Conservation (phyloP, 495 filamentous ascomycete genomes). For the Corynascus novoguineensis region DNA sequence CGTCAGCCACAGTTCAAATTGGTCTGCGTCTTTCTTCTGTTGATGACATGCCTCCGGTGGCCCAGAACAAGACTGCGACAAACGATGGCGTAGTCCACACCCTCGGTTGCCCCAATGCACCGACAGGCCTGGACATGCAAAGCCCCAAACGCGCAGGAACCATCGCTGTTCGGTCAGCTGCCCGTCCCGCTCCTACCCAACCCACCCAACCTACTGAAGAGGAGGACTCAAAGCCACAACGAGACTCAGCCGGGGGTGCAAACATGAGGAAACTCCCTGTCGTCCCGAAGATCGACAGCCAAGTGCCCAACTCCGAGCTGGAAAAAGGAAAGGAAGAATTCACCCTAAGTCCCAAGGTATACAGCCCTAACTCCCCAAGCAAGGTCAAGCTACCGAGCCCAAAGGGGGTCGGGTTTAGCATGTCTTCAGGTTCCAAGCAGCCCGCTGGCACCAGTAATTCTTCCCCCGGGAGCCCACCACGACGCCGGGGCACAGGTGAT, state of each 20-base stretch:
- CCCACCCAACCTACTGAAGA: conserved; percentile 7
- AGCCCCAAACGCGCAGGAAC: conserved; percentile 28
- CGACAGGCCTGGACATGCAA: conserved; percentile 17
- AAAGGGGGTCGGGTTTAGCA: conserved; percentile 39
- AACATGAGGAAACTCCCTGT: conserved; percentile 37
- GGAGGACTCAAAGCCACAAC: conserved; percentile 13
- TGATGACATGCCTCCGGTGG: conserved; percentile 34
- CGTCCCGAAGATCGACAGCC: conserved; percentile 21
- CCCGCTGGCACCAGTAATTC: conserved; percentile 14
- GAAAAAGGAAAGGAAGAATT: conserved; percentile 18
- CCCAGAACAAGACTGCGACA: conserved; percentile 16
- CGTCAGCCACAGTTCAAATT: conserved; percentile 46
- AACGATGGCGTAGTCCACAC: conserved; percentile 29
- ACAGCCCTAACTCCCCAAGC: conserved; percentile 37
- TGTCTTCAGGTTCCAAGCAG: conserved; percentile 12
- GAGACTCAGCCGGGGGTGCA: conserved; percentile 26
- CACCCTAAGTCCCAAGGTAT: conserved; percentile 40
- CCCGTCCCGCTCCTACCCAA: conserved; percentile 6
- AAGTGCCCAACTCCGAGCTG: background rate
- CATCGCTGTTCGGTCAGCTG: conserved; percentile 21
- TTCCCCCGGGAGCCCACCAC: conserved; percentile 19
- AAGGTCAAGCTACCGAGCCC: conserved; percentile 41
- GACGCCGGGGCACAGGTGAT: conserved; percentile 14
- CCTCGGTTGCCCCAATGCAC: conserved; percentile 28
- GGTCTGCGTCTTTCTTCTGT: conserved; percentile 45